Percentiles rank a stretch among this genome's conserved stretches.
These are phyloP conservation scores for Saturnispora diversa DNA, from an alignment of 805 yeast species.

Conservation along the genomic window DNA sequence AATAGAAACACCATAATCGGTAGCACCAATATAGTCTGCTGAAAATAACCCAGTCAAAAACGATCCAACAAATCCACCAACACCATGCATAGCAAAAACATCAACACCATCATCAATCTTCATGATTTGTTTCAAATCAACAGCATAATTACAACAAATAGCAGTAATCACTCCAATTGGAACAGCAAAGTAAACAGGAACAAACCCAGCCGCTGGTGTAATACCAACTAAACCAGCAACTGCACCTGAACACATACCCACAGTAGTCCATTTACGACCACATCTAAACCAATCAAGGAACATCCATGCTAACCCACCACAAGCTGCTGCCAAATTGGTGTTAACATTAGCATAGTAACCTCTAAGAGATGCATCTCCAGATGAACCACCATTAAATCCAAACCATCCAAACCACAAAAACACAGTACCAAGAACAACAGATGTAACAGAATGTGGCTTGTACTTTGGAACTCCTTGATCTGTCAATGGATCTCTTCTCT, in stretches of 20 bases:
- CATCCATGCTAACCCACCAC: conserved; percentile 94
- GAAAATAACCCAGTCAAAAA: conserved; percentile 88
- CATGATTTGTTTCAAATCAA: conserved; percentile 64
- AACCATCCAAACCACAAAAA: conserved; percentile 99
- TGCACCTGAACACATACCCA: conserved; percentile 90
- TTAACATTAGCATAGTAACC: conserved; percentile 91
- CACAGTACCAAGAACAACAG: conserved; percentile 86
- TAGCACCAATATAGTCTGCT: conserved; percentile 77
- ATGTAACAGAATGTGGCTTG: conserved; percentile 88
- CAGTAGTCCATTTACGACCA: conserved; percentile 86
- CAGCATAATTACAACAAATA: conserved; percentile 73
- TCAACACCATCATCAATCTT: conserved; percentile 92
- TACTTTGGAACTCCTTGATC: conserved; percentile 71
- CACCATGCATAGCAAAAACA: conserved; percentile 88
- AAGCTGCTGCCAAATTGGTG: conserved; percentile 89
- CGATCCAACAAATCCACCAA: conserved; percentile 85
- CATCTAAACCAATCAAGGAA: conserved; percentile 79
- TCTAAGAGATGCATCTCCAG: conserved; percentile 88
- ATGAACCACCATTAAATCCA: conserved; percentile 97
- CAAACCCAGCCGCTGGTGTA: conserved; percentile 96
- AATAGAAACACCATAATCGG: conserved; percentile 61
- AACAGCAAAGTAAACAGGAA: conserved; percentile 84
- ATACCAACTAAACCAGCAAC: conserved; percentile 91
- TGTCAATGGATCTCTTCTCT: conserved; percentile 76
- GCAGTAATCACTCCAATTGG: conserved; percentile 77